Base-by-base conservation (phyloP, 768 basidiomycete species). In the Agaricus blazei region DNA sequence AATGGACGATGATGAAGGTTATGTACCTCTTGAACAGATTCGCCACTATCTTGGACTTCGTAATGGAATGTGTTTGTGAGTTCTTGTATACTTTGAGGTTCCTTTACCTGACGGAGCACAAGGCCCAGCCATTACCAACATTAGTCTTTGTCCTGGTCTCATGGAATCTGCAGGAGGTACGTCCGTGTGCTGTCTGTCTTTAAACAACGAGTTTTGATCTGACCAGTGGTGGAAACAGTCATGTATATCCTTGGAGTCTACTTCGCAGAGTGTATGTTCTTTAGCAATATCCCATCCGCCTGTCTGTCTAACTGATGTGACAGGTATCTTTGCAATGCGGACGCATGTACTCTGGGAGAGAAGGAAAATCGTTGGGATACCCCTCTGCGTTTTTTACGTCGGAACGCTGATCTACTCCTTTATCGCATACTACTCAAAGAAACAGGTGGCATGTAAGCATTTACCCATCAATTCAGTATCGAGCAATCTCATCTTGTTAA, bases 231-330 rank as follows among this genome's bases (percentile, higher is more conserved):
- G 23, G 4, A 15, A n/a, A 3, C 8, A 54, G 53, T 9, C 5
- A 6, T 42, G 9, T 54, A 48, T 34, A 19, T 48, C 3, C 11
- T 54, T 28, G 53, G 27, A 4, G 8, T 54, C 3, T 48, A 37
- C 38, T 3, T 48, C 15, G 37, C 53, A 19, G 53, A 54, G n/a
- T 54, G 53, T 48, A 19, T 14, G 53, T 48, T 24, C 14, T 5
- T 14, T 19, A 19, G 19, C 2, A 47, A 1, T 5, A 5, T 24
- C 23, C 15, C 2, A 44, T 19, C 15, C 2, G 4, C 24, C 19
- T 19, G 7, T 31, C 23, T 15, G 28, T 43, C 28, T 36, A 12
- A 44, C 5, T 23, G 2, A 3, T 0, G 14, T 23, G 19, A 26
- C 6, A 54, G 53, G 42, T 34, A 41, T 41, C 9, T 26, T 48